phyloP scores from a whole-genome alignment of 495 filamentous ascomycete species.

The Talaromyces nanjingensis region DNA sequence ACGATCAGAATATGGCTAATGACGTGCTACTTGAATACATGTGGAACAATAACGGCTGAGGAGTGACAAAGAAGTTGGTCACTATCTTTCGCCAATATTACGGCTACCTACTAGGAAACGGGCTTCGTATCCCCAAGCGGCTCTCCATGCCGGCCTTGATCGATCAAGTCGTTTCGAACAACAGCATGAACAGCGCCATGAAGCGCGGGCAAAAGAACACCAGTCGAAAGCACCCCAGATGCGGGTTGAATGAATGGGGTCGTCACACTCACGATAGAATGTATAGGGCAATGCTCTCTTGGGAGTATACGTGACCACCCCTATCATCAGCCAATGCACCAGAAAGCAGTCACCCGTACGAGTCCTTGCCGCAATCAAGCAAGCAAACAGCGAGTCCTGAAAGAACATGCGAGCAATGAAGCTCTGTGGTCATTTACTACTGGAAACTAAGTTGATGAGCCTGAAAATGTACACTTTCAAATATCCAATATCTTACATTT shows the following conservation, averaged over 20 bases:
- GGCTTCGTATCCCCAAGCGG: background rate
- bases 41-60: background rate
- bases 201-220: background rate
- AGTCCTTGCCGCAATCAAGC: background rate
- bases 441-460: background rate
- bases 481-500: background rate
- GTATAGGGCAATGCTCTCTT: background rate
- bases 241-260: background rate
- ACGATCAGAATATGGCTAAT: background rate
- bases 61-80: background rate
- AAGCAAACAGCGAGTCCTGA: background rate
- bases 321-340: background rate
- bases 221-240: background rate
- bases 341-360: background rate
- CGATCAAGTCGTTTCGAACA: background rate
- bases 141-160: background rate
- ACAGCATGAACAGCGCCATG: background rate
- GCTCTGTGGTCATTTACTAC: background rate
- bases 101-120: background rate
- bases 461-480: background rate
- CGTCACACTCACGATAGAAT: background rate
- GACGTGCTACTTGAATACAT: background rate
- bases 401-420: background rate
- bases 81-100: background rate
- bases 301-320: background rate